Percentiles rank a stretch among this genome's conserved stretches.
Conservation (phyloP, 257 asterid species). For the Plectranthus barbatus region DNA sequence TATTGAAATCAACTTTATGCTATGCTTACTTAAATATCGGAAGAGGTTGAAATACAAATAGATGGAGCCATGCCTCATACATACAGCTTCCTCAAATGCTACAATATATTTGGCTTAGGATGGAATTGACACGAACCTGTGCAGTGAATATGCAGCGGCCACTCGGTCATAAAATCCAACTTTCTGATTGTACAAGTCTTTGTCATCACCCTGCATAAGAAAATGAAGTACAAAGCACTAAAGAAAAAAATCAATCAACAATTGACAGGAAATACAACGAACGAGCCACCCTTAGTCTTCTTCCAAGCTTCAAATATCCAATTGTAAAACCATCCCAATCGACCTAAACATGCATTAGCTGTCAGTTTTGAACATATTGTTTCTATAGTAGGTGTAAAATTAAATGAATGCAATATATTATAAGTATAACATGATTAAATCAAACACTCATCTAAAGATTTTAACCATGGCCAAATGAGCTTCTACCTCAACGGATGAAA, state of each 20-base stretch:
- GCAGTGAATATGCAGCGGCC: too few relatives aligned
- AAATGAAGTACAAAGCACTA: slow-evolving; percentile 8
- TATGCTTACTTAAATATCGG: not conserved
- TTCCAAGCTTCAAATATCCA: slow-evolving; percentile 98
- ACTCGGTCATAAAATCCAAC: slow-evolving; percentile 87
- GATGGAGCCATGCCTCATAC: slow-evolving; percentile 64
- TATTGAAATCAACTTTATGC: not conserved
- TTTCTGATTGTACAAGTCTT: slow-evolving; percentile 86
- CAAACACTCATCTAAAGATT: not conserved
- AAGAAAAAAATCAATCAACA: not conserved
- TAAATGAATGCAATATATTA: too few relatives aligned
- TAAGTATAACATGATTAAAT: too few relatives aligned
- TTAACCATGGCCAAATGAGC: not conserved
- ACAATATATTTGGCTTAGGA: too few relatives aligned
- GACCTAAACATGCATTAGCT: slow-evolving; percentile 38
- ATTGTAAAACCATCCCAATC: slow-evolving; percentile 99
- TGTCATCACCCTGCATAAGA: slow-evolving; percentile 74
- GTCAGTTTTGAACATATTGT: slow-evolving; percentile 2
- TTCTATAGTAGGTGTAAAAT: not conserved
- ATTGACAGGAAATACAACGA: slow-evolving; percentile 49
- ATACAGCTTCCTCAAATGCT: slow-evolving; percentile 91
- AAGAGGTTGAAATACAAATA: not conserved
- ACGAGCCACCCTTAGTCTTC: slow-evolving; percentile 96
- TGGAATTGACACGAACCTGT: too few relatives aligned
- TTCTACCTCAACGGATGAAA: not conserved